Evolutionary conservation across 768 basidiomycete species (phyloP).

Genomic region (Termitomyces sp.): DNA sequence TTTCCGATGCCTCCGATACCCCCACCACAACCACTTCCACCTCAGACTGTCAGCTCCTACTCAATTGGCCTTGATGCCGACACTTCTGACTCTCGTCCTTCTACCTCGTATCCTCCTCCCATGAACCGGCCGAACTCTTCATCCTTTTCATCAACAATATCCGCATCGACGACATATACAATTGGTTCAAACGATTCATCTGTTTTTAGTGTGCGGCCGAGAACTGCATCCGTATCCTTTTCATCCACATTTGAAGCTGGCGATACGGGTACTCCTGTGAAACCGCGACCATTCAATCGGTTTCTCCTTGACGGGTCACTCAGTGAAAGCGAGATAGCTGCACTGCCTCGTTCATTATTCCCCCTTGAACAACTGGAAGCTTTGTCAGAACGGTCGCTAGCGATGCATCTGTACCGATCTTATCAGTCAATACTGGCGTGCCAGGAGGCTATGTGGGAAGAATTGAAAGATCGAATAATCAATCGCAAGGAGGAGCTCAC

Average conservation of each 20-base stretch:
- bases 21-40: conserved; percentile 51
- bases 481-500: conserved; percentile 48
- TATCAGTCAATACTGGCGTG: conserved; percentile 58
- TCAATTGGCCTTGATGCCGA: conserved; percentile 30
- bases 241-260: conserved; percentile 21
- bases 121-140: conserved; percentile 37
- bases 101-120: conserved; percentile 29
- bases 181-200: conserved; percentile 20
- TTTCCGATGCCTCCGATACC: conserved; percentile 70
- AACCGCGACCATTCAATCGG: conserved; percentile 22
- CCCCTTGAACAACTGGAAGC: conserved; percentile 35
- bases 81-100: conserved; percentile 26
- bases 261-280: conserved; percentile 13
- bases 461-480: conserved; percentile 55
- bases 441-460: conserved; percentile 76
- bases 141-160: conserved; percentile 47
- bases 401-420: conserved; percentile 67
- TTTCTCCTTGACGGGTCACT: conserved; percentile 44
- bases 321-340: conserved; percentile 33
- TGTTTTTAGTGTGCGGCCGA: conserved; percentile 17
- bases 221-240: conserved; percentile 28
- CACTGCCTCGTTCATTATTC: conserved; percentile 30
- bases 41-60: conserved; percentile 35
- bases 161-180: conserved; percentile 31
- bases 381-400: conserved; percentile 55